phyloP scores from a whole-genome alignment of 192 early-diverging fungal species.

The Backusella parvicylindrica region DNA sequence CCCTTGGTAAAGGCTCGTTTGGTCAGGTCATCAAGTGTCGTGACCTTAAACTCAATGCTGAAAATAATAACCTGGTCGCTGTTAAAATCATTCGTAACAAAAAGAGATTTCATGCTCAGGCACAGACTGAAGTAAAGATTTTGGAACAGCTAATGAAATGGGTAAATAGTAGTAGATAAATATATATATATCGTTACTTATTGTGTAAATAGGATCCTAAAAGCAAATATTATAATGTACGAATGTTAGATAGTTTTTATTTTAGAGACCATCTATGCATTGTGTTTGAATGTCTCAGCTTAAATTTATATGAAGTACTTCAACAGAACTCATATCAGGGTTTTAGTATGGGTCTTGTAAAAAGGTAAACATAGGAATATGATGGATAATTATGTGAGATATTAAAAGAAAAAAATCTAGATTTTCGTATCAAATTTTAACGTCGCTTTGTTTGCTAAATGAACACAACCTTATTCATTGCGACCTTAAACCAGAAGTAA shows the following conservation, averaged over 20 bases:
- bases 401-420: constrained; percentile 27
- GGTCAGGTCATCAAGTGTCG: constrained; percentile 91
- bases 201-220: constrained; percentile 63
- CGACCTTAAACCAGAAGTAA: constrained; percentile 92
- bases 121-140: constrained; percentile 92
- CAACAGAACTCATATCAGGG: constrained; percentile 90
- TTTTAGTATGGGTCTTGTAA: constrained; percentile 71
- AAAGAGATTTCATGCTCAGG: constrained; percentile 95
- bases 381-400: background rate
- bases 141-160: constrained; percentile 77
- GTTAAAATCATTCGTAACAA: constrained; percentile 96
- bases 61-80: constrained; percentile 75
- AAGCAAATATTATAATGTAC: constrained; percentile 71
- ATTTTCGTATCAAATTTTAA: constrained; percentile 80
- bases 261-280: constrained; percentile 96
- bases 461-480: constrained; percentile 85
- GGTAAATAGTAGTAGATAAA: constrained; percentile 37
- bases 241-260: constrained; percentile 87
- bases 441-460: constrained; percentile 72
- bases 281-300: constrained; percentile 87
- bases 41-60: constrained; percentile 73
- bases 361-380: constrained; percentile 36
- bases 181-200: background rate
- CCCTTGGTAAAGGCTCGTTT: constrained; percentile 92
- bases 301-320: constrained; percentile 96